A percentile compares a stretch with the other conserved stretches of the same genome.
Conservation (phyloP, 345 rosid species). For the Moricandia arvensis region DNA sequence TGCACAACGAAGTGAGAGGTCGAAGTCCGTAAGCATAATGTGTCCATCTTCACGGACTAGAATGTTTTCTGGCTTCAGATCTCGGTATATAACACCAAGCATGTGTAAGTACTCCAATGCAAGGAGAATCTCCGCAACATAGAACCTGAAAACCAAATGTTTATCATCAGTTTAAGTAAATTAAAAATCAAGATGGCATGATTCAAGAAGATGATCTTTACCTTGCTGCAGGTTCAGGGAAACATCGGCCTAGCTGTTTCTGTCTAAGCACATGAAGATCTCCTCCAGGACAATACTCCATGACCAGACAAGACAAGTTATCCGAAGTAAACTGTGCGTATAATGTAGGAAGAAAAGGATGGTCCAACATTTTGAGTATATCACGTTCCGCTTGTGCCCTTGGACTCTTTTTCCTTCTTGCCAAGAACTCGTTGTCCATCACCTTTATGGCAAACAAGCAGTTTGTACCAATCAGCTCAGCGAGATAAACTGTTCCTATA, state of each 20-base stretch:
- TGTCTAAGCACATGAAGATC: not conserved
- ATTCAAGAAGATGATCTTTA: not conserved
- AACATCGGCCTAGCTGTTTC: not conserved
- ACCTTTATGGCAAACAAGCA: not conserved
- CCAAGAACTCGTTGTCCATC: not conserved
- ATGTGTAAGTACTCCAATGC: not conserved
- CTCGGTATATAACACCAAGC: not conserved
- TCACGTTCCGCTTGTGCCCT: not conserved
- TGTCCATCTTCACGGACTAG: not conserved
- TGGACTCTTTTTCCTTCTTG: not conserved
- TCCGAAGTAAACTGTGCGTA: not conserved
- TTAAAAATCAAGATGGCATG: too few species aligned
- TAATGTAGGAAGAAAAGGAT: not conserved
- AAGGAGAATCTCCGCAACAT: not conserved
- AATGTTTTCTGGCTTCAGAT: not conserved
- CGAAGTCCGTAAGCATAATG: not conserved
- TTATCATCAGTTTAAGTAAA: not conserved
- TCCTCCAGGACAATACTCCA: not conserved
- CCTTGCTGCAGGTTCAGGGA: constrained; percentile 4
- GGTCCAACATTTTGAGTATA: not conserved
- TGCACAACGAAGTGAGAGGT: not conserved
- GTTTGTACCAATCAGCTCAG: not conserved
- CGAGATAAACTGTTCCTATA: not conserved
- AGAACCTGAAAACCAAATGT: not conserved
- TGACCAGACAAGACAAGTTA: not conserved